Evolutionary conservation across 345 rosid genomes (phyloP), one percentile per base, ranked within the genome.

Genomic region (Eucalyptus erythrocorys): DNA sequence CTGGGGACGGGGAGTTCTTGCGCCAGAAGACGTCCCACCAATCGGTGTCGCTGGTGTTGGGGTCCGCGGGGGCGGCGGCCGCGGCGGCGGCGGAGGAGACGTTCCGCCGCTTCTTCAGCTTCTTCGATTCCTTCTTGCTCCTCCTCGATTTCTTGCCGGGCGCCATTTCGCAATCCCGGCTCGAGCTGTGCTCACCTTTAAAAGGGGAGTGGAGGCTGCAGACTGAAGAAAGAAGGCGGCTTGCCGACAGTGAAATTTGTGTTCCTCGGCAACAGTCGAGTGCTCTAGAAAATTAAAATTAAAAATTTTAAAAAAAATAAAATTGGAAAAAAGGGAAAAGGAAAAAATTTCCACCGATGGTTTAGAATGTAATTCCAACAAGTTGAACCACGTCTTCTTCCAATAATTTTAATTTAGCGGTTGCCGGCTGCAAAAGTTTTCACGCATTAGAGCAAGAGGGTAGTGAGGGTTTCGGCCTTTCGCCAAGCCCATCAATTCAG

Each of bases 11-110:
- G 26, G 96, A 93, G 90, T 96, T 96, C 90, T 93, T 95, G 88
- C 79, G 93, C 96, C 94, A 95, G 97, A 97, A 97, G 91, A 91
- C 89, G 53, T 92, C 95, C 99, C 99, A 97, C 99, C 99, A 97
- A 87, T 96, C 99, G 87, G 98, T 94, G 85, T 97, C 99, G 55
- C 88, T 88, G 87, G 96, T 93, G 43, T 92, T 94, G 79, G 97
- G 98, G 51, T 95, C 99, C 51, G 93, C 59, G 15, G 99, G 96
- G 87, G 93, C 61, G 22, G 99, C 95, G 87, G 88, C 95, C 4
- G 86, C 88, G 87, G 48, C 12, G 48, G 57, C 10, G 57, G 88
- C 95, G 3, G 86, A 87, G 86, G 89, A 90, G 43, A 90, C 42
- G 88, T 85, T 90, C 91, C 87, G 91, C 89, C 88, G 90, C 91